Conservation (phyloP, 768 basidiomycete genomes). For the Tephrocybe sp. region DNA sequence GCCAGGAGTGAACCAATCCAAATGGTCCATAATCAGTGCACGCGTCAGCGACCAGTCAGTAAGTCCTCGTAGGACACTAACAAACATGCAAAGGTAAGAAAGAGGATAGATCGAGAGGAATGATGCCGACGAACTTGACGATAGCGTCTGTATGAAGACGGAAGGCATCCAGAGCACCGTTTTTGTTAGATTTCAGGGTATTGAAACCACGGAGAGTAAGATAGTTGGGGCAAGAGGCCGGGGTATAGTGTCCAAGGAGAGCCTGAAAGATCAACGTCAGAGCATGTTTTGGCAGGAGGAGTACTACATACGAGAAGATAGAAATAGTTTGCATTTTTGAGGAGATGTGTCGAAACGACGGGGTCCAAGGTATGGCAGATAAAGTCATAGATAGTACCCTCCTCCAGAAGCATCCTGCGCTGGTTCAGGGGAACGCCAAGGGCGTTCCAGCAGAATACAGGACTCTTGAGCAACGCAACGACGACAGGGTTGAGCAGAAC, state of each 20-base stretch:
- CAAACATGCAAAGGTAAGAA: background rate
- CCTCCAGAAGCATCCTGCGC: constrained; percentile 54
- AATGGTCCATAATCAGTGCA: constrained; percentile 69
- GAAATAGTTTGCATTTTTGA: constrained; percentile 66
- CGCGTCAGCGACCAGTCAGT: constrained; percentile 48
- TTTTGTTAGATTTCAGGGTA: constrained; percentile 46
- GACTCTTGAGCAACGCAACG: constrained; percentile 50
- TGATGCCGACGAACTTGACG: constrained; percentile 45
- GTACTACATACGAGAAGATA: constrained; percentile 50
- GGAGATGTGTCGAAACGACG: constrained; percentile 40
- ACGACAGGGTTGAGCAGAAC: constrained; percentile 60
- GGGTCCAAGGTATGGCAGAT: constrained; percentile 53
- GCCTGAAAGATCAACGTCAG: constrained; percentile 21
- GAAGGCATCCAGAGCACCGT: constrained; percentile 48
- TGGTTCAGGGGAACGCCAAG: constrained; percentile 75
- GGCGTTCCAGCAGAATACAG: constrained; percentile 72
- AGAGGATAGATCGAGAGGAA: background rate
- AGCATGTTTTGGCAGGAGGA: background rate
- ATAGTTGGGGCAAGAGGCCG: constrained; percentile 59
- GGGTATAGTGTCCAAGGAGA: constrained; percentile 55
- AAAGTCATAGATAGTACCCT: constrained; percentile 48
- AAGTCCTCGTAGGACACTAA: constrained; percentile 33
- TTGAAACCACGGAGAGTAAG: constrained; percentile 62
- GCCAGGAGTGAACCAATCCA: constrained; percentile 56
- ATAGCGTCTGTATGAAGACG: constrained; percentile 73